phyloP scores from a whole-genome alignment of 257 asterid genomes.

The Cruciata laevipes region DNA sequence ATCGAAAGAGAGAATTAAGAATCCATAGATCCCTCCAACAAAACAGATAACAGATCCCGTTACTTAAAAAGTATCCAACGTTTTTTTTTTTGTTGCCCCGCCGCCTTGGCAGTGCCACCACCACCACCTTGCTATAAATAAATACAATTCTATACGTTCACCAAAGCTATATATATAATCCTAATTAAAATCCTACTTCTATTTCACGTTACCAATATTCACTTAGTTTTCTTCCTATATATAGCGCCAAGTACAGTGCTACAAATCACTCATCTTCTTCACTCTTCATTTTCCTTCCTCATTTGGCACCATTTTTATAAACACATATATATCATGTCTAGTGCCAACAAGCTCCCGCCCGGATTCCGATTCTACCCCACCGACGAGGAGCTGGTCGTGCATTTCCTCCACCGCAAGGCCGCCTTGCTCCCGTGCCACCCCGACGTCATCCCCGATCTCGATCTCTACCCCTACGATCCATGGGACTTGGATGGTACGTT shows the following conservation, averaged over 20 bases:
- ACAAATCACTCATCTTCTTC: slow-evolving; percentile 4
- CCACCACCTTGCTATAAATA: not conserved
- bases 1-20: not conserved
- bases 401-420: slow-evolving; percentile 92
- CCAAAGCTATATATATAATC: not conserved
- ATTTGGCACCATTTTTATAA: no score
- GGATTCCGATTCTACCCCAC: slow-evolving; percentile 90
- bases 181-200: slow-evolving; percentile 41
- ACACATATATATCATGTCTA: not conserved
- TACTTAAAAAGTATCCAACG: slow-evolving; percentile 21
- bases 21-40: slow-evolving; percentile 5
- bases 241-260: slow-evolving; percentile 23
- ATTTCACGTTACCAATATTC: slow-evolving; percentile 46
- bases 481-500: slow-evolving; percentile 80
- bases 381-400: slow-evolving; percentile 90
- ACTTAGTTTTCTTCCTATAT: slow-evolving; percentile 30
- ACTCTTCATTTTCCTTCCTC: not conserved
- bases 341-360: slow-evolving; percentile 73
- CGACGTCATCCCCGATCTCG: slow-evolving; percentile 93
- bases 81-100: slow-evolving; percentile 7
- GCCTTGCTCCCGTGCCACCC: slow-evolving; percentile 80
- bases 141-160: not conserved
- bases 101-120: slow-evolving; percentile 17
- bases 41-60: slow-evolving; percentile 12
- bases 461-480: slow-evolving; percentile 83